These are phyloP conservation scores for Annulohypoxylon bovei DNA, from an alignment of 495 filamentous ascomycete species.

Conservation along the genomic window DNA sequence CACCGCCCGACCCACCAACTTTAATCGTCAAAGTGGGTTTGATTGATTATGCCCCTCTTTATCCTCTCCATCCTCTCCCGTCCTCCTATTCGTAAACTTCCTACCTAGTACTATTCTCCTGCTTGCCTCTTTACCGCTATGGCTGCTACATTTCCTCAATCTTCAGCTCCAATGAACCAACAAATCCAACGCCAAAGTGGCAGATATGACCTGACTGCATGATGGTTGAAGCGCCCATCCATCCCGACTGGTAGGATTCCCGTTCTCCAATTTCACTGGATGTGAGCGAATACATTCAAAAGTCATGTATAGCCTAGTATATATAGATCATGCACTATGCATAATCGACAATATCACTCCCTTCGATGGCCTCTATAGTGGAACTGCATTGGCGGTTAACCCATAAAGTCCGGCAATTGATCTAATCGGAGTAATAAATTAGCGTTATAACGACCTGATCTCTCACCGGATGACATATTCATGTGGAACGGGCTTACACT, in stretches of 20 bases:
- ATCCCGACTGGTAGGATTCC: conserved; percentile 26
- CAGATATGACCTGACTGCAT: conserved; percentile 27
- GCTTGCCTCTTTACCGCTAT: conserved; percentile 17
- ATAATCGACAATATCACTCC: conserved; percentile 19
- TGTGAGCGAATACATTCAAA: conserved; percentile 16
- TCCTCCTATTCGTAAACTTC: neutral
- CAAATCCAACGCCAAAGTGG: conserved; percentile 11
- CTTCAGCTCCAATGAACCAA: conserved; percentile 23
- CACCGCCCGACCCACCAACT: conserved; percentile 34
- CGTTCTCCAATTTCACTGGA: conserved; percentile 17
- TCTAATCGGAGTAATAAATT: conserved; percentile 18
- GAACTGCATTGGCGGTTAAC: conserved; percentile 27
- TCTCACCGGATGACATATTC: conserved; percentile 2
- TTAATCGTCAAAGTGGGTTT: neutral
- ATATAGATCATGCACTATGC: conserved; percentile 38
- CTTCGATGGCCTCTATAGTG: conserved; percentile 8
- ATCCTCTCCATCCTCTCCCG: neutral
- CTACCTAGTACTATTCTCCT: neutral
- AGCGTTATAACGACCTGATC: conserved; percentile 10
- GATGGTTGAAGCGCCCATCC: conserved; percentile 33
- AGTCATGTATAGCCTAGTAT: conserved; percentile 25
- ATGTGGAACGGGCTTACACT: conserved; percentile 3
- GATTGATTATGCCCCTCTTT: conserved; percentile 16
- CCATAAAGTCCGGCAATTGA: conserved; percentile 21
- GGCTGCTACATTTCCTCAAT: conserved; percentile 23